Evolutionary conservation across 805 yeast genomes (phyloP), one percentile per base, ranked within the genome.

Genomic region (Schizosaccharomyces osmophilus): DNA sequence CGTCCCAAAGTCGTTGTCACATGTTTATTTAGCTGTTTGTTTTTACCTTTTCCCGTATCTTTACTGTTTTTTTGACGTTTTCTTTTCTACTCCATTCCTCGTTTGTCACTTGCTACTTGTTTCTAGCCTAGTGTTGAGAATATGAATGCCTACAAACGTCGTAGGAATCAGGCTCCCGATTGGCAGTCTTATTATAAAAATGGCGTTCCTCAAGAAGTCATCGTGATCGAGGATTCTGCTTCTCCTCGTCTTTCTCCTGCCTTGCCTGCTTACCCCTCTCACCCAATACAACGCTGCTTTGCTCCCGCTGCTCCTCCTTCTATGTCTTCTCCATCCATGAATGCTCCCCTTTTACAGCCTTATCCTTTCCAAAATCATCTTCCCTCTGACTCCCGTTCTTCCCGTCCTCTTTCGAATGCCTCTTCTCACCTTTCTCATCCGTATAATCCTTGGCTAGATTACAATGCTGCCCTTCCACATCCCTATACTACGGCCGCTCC

Each of bases 131-230:
- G 9, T 43, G 5, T n/a, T 8, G 5, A 19, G 5, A 43, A 8
- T n/a, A 43, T 43, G 48, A 17, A 43, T 43, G n/a, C 48, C 17
- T 43, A n/a, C 4, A 48, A 48, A 48, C 64, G 61, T 11, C 64
- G 60, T 17, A 63, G 63, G 39, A 63, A 61, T 62, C 61, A 64
- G 22, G 31, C 59, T 9, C 67, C 68, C 15, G 65, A 69, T 62
- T 70, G 73, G 72, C 63, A 64, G 55, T 66, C 67, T 61, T 70
- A 66, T 62, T 70, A 68, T 61, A 62, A 64, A 29, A 69, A 69
- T 63, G 71, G 71, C 41, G 63, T 64, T 55, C 72, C 69, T 43
- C 62, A 68, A 29, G 67, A 67, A 41, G 69, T 71, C 61, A 69
- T 71, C 61, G 71, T 70, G 42, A 71, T 70, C 42, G 72, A 71